Conservation (phyloP, 805 yeast genomes). For the Priceomyces haplophilus region DNA sequence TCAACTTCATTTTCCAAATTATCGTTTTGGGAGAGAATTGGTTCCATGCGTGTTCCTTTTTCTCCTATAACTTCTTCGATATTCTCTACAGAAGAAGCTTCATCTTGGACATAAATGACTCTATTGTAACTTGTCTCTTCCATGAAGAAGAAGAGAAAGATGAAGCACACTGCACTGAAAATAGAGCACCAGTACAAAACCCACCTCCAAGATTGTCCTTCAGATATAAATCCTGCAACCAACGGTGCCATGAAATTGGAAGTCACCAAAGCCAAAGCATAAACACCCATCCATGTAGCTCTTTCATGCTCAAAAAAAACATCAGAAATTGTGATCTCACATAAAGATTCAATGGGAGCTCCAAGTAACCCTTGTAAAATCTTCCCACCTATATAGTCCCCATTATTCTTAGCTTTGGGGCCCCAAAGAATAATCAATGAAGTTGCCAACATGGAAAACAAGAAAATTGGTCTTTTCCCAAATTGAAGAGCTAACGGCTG, state of each 20-base stretch:
- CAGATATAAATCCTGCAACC: constrained; percentile 27
- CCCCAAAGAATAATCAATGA: constrained; percentile 4
- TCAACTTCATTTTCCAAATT: constrained; percentile 1
- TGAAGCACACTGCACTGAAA: constrained; percentile 20
- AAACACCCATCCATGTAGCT: constrained; percentile 14
- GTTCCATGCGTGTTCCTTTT: neutral
- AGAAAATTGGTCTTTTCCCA: constrained; percentile 47
- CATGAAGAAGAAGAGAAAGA: constrained; percentile 25
- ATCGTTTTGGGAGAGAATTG: neutral
- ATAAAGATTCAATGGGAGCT: constrained; percentile 46
- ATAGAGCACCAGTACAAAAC: constrained; percentile 30
- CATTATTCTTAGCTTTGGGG: constrained; percentile 23
- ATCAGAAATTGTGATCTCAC: constrained; percentile 49
- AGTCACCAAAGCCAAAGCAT: constrained; percentile 2
- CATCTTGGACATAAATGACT: neutral
- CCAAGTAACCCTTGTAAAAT: constrained; percentile 29
- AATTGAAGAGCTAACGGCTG: constrained; percentile 51
- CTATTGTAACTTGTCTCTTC: constrained; percentile 23
- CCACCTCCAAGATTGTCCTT: constrained; percentile 26
- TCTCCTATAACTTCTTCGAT: neutral
- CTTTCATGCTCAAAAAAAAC: constrained; percentile 52
- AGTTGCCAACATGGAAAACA: constrained; percentile 19
- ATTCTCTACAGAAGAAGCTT: constrained; percentile 1
- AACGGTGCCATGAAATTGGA: constrained; percentile 22
- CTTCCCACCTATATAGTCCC: constrained; percentile 23